phyloP scores from a whole-genome alignment of 495 filamentous ascomycete species.

The Neurospora hispaniola region DNA sequence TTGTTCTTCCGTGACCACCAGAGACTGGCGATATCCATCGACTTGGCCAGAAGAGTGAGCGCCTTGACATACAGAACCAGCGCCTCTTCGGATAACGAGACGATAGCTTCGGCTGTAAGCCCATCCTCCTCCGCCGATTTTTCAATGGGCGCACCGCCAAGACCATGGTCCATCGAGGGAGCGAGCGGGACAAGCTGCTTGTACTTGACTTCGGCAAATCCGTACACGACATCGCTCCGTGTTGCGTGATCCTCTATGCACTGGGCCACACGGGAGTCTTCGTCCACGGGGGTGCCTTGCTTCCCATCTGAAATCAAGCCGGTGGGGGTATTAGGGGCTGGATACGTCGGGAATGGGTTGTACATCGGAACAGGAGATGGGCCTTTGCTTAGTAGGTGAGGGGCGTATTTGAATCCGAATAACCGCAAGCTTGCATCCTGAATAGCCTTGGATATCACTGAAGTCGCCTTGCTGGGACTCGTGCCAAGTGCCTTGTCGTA shows the following conservation, averaged over 20 bases:
- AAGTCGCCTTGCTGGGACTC: conserved; percentile 71
- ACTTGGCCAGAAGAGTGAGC: conserved; percentile 73
- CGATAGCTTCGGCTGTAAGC: conserved; percentile 74
- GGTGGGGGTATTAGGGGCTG: conserved; percentile 44
- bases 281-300: conserved; percentile 51
- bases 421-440: conserved; percentile 84
- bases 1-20: conserved; percentile 82
- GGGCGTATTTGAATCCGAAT: conserved; percentile 64
- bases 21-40: conserved; percentile 90
- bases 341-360: conserved; percentile 75
- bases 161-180: conserved; percentile 61
- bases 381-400: conserved; percentile 53
- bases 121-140: conserved; percentile 52
- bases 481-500: conserved; percentile 70
- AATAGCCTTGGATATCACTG: conserved; percentile 86
- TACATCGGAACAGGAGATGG: conserved; percentile 71
- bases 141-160: conserved; percentile 44
- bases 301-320: conserved; percentile 59
- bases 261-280: conserved; percentile 68
- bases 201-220: conserved; percentile 97
- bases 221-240: conserved; percentile 88
- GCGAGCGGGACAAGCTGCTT: conserved; percentile 85
- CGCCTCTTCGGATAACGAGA: conserved; percentile 86
- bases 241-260: conserved; percentile 84
- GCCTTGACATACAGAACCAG: conserved; percentile 94